Evolutionary conservation across 495 filamentous ascomycete species (phyloP).

Genomic region (Penicillium salamii): DNA sequence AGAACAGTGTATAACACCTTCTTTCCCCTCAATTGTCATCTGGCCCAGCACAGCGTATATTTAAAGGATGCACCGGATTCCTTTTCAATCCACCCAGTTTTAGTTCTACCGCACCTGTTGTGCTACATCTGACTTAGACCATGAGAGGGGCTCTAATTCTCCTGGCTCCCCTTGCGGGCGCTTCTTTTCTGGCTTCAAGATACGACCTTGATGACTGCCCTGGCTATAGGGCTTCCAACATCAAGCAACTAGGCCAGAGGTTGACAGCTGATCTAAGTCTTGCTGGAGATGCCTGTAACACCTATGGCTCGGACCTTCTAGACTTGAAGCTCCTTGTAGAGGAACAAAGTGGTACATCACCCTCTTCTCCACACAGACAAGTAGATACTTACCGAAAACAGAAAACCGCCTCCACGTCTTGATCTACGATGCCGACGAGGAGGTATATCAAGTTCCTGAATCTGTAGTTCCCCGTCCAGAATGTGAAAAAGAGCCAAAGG

Average conservation of each 20-base stretch:
- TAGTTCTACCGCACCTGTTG: conserved; percentile 1
- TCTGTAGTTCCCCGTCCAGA: conserved; percentile 64
- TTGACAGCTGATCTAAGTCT: conserved; percentile 61
- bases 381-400: conserved; percentile 20
- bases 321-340: conserved; percentile 67
- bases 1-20: neutral
- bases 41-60: neutral
- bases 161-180: conserved; percentile 32
- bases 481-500: conserved; percentile 17
- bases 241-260: conserved; percentile 43
- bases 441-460: conserved; percentile 76
- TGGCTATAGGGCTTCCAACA: conserved; percentile 68
- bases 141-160: conserved; percentile 31
- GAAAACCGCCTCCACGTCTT: conserved; percentile 77
- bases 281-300: conserved; percentile 65
- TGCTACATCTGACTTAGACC: conserved; percentile 9
- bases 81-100: conserved; percentile 1
- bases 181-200: conserved; percentile 26
- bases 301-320: conserved; percentile 66
- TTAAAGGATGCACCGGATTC: conserved; percentile 1
- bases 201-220: conserved; percentile 48
- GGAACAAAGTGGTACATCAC: conserved; percentile 62
- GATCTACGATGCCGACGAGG: conserved; percentile 72
- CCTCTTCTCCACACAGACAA: neutral
- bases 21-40: neutral